Evolutionary conservation across 139 green algal genomes (phyloP).

Genomic region (Raphidocelis subcapitata): DNA sequence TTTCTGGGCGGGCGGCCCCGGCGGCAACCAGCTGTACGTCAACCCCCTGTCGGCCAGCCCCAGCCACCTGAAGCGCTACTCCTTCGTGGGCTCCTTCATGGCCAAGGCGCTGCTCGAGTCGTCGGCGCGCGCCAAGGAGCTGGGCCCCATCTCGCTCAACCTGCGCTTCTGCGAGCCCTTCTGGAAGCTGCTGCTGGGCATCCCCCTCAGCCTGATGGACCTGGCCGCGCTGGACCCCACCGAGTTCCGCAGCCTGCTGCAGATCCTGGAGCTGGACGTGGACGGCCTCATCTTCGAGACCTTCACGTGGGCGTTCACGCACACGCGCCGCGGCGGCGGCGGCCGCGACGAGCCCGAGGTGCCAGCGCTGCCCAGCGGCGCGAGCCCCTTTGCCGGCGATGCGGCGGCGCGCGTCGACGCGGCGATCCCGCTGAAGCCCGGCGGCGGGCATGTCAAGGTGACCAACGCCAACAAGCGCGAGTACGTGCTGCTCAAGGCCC

Average conservation of each 20-base stretch:
- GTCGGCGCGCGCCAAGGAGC: constrained; percentile 53
- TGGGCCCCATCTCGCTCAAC: constrained; percentile 62
- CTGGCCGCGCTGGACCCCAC: constrained; percentile 50
- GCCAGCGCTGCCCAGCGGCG: constrained; percentile 25
- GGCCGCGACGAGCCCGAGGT: constrained; percentile 31
- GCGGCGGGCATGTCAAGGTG: constrained; percentile 44
- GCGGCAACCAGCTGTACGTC: constrained; percentile 51
- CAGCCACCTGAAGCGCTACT: constrained; percentile 57
- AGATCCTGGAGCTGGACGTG: constrained; percentile 61
- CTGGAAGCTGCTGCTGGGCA: constrained; percentile 66
- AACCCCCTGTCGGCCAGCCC: constrained; percentile 48
- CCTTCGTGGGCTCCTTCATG: constrained; percentile 65
- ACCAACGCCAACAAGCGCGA: constrained; percentile 62
- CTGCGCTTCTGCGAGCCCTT: constrained; percentile 59
- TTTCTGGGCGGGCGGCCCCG: constrained; percentile 46
- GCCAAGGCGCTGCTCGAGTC: constrained; percentile 61
- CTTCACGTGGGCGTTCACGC: constrained; percentile 60
- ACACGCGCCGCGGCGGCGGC: constrained; percentile 24
- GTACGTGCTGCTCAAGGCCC: constrained; percentile 65
- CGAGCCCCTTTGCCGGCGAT: constrained; percentile 27
- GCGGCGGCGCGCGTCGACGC: constrained; percentile 34
- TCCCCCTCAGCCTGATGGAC: constrained; percentile 57
- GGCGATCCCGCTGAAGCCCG: constrained; percentile 53
- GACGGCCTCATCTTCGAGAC: constrained; percentile 63
- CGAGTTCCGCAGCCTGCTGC: constrained; percentile 56